phyloP scores from a whole-genome alignment of 2,329 filamentous ascomycete species.

The Phaeophleospora eucalypticola region DNA sequence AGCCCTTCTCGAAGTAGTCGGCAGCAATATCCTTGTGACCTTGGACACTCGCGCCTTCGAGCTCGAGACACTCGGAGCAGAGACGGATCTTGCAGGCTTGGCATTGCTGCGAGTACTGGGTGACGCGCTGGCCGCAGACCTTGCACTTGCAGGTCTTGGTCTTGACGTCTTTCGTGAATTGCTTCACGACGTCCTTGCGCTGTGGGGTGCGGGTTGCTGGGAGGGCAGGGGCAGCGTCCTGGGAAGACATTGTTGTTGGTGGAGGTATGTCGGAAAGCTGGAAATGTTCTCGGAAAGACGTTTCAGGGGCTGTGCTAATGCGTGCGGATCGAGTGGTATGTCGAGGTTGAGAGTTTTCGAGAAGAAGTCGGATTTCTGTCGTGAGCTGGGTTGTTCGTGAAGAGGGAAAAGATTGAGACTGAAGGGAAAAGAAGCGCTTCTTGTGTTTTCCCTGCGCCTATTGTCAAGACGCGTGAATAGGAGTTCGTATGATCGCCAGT shows the following conservation, averaged over 20 bases:
- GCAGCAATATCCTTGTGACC: conserved; percentile 12
- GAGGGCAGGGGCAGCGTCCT: not conserved
- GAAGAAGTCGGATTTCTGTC: too few species aligned
- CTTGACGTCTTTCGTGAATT: conserved; percentile 14
- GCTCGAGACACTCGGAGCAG: conserved; percentile 18
- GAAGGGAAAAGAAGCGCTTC: not conserved
- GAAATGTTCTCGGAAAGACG: too few species aligned
- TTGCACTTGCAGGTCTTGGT: conserved; percentile 24
- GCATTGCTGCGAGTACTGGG: conserved; percentile 18
- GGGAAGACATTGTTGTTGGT: not conserved
- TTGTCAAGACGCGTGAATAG: not conserved
- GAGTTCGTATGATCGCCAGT: not conserved
- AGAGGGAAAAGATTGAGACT: not conserved
- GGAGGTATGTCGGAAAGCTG: too few species aligned
- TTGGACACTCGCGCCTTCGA: not conserved
- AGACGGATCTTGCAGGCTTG: conserved; percentile 15
- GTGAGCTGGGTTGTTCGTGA: too few species aligned
- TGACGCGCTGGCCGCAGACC: conserved; percentile 16
- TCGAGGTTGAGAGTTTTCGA: too few species aligned
- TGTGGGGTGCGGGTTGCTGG: not conserved
- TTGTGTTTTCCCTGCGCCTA: not conserved
- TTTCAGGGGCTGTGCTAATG: too few species aligned
- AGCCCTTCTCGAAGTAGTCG: conserved; percentile 14
- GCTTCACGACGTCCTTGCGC: conserved; percentile 6
- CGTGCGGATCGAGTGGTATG: too few species aligned